A percentile compares a stretch with the other conserved stretches of the same genome.
Evolutionary conservation across 2,329 filamentous ascomycete species (phyloP).

Genomic region (Cyphellophora attinorum): DNA sequence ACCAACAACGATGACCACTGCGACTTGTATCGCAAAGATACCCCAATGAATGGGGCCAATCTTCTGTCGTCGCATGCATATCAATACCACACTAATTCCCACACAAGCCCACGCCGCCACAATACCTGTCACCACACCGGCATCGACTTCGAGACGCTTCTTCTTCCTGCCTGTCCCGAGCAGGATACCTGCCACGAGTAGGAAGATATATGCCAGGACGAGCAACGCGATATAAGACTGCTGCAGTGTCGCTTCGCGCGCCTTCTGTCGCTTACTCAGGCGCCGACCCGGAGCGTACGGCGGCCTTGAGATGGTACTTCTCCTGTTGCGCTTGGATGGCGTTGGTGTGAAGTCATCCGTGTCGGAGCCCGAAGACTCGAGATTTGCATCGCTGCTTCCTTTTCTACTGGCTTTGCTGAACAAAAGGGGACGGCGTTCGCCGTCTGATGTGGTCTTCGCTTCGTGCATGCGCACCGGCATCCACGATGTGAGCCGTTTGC

Average conservation of each 20-base stretch:
- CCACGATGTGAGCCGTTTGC: slow-evolving; percentile 8
- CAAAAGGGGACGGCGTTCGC: slow-evolving; percentile 6
- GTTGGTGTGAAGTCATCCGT: slow-evolving; percentile 4
- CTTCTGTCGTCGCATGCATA: slow-evolving; percentile 11
- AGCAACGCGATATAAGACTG: slow-evolving; percentile 47
- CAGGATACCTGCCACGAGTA: slow-evolving; percentile 56
- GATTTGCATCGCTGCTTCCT: slow-evolving; percentile 5
- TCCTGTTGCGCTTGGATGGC: neutral
- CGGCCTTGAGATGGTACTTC: neutral
- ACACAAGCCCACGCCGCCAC: slow-evolving; percentile 40
- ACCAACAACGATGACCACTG: slow-evolving; percentile 7
- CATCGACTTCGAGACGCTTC: slow-evolving; percentile 62
- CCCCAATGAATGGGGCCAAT: slow-evolving; percentile 11
- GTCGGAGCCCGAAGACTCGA: slow-evolving; percentile 14
- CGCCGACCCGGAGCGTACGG: slow-evolving; percentile 2
- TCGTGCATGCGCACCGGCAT: slow-evolving; percentile 3
- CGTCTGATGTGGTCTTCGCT: neutral
- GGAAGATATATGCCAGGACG: slow-evolving; percentile 50
- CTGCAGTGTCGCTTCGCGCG: slow-evolving; percentile 47
- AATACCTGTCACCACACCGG: slow-evolving; percentile 60
- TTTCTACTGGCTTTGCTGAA: slow-evolving; percentile 2
- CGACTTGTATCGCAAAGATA: slow-evolving; percentile 6
- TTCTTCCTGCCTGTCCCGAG: slow-evolving; percentile 59
- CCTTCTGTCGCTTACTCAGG: slow-evolving; percentile 26
- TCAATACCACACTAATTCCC: slow-evolving; percentile 8